Conservation (phyloP, 495 filamentous ascomycete species). For the Bacidia rubella region DNA sequence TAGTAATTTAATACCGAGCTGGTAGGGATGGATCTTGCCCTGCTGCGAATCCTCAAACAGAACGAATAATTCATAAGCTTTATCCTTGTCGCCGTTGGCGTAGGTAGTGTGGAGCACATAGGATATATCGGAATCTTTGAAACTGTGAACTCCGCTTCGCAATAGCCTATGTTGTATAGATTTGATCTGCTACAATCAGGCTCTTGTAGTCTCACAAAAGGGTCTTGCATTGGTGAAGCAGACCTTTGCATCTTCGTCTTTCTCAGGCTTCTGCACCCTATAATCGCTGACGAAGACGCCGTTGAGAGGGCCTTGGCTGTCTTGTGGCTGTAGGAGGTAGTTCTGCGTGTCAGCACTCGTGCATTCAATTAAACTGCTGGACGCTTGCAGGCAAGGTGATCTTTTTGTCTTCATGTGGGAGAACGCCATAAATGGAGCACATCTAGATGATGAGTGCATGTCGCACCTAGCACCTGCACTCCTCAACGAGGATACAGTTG, state of each 20-base stretch:
- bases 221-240: background rate
- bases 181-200: constrained; percentile 28
- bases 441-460: constrained; percentile 16
- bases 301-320: constrained; percentile 30
- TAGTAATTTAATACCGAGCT: constrained; percentile 53
- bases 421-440: constrained; percentile 21
- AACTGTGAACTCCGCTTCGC: constrained; percentile 35
- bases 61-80: constrained; percentile 59
- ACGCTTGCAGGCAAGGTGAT: constrained; percentile 17
- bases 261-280: constrained; percentile 22
- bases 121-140: constrained; percentile 49
- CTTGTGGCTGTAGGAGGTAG: constrained; percentile 26
- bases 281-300: constrained; percentile 43
- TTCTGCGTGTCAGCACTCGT: constrained; percentile 25
- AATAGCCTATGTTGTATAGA: constrained; percentile 37
- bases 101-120: constrained; percentile 55
- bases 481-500: background rate
- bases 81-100: constrained; percentile 55
- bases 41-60: constrained; percentile 67
- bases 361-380: constrained; percentile 15
- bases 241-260: constrained; percentile 41
- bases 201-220: background rate
- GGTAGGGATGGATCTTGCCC: constrained; percentile 63
- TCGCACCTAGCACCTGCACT: background rate
- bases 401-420: constrained; percentile 16